Conservation (phyloP, 176 grass and related monocot genomes). For the Hordeum marinum region DNA sequence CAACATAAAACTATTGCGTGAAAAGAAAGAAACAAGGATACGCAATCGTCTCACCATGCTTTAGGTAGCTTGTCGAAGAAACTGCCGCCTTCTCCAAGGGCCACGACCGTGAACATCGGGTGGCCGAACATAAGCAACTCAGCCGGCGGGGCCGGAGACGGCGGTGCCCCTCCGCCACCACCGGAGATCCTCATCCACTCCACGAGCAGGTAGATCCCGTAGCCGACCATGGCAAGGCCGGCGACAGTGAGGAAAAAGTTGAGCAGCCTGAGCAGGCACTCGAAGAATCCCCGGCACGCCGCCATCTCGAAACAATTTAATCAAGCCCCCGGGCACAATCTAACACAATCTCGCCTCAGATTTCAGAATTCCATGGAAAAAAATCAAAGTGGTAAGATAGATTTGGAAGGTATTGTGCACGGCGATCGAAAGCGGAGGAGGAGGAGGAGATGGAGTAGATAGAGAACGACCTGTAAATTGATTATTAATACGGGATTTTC, state of each 20-base stretch:
- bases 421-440: not conserved
- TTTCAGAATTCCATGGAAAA: not conserved
- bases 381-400: not conserved
- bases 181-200: constrained; percentile 56
- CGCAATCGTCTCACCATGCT: constrained; percentile 64
- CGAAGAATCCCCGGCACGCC: constrained; percentile 79
- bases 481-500: not conserved
- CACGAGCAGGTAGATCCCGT: constrained; percentile 81
- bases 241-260: constrained; percentile 79
- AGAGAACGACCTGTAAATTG: not conserved
- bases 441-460: not conserved
- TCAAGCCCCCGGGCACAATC: constrained; percentile 5
- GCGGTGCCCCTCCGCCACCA: constrained; percentile 10
- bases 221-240: constrained; percentile 81
- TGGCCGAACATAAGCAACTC: constrained; percentile 58
- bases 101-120: constrained; percentile 56
- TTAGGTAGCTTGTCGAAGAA: constrained; percentile 75
- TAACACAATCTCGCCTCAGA: constrained; percentile 7
- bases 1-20: not conserved
- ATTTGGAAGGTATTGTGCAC: not conserved
- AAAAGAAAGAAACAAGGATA: not conserved
- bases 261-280: constrained; percentile 83
- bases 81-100: constrained; percentile 43
- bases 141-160: not conserved
- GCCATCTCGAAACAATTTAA: constrained; percentile 42